phyloP scores from a whole-genome alignment of 148 eudicot species.

The Chenopodium album region DNA sequence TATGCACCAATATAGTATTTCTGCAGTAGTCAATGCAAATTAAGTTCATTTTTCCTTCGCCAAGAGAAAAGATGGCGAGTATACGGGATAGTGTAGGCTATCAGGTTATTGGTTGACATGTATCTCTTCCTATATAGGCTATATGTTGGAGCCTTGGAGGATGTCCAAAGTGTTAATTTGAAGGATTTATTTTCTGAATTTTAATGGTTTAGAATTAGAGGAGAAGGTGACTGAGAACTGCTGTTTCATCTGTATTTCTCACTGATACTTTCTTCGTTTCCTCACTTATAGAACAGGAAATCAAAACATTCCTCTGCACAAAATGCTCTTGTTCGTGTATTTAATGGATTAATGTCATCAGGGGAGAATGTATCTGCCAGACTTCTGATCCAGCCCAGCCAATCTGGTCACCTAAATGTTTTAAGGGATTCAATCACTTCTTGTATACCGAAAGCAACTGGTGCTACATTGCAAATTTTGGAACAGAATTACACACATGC shows the following conservation, averaged over 20 bases:
- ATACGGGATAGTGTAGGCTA: neutral
- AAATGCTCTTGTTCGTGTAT: conserved; percentile 46
- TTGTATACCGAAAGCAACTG: conserved; percentile 30
- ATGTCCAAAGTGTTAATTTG: neutral
- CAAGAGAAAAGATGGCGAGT: neutral
- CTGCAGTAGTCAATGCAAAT: no score
- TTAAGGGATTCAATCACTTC: conserved; percentile 31
- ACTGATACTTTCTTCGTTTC: neutral
- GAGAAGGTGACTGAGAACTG: neutral
- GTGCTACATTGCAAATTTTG: conserved; percentile 36
- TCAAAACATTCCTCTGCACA: conserved; percentile 47
- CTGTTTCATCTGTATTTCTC: neutral
- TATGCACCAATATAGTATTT: neutral
- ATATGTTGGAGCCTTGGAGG: neutral
- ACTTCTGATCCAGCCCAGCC: conserved; percentile 38
- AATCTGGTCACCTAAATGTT: conserved; percentile 33
- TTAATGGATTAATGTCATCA: conserved; percentile 27
- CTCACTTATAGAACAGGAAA: conserved; percentile 34
- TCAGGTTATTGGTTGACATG: neutral
- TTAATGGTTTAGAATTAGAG: neutral
- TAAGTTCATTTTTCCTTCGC: neutral
- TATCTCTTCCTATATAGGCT: neutral
- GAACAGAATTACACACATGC: conserved; percentile 26
- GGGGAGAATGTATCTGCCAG: conserved; percentile 33
- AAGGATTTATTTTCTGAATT: neutral